Conservation (phyloP, 768 basidiomycete genomes). For the Podaxis rugospora region DNA sequence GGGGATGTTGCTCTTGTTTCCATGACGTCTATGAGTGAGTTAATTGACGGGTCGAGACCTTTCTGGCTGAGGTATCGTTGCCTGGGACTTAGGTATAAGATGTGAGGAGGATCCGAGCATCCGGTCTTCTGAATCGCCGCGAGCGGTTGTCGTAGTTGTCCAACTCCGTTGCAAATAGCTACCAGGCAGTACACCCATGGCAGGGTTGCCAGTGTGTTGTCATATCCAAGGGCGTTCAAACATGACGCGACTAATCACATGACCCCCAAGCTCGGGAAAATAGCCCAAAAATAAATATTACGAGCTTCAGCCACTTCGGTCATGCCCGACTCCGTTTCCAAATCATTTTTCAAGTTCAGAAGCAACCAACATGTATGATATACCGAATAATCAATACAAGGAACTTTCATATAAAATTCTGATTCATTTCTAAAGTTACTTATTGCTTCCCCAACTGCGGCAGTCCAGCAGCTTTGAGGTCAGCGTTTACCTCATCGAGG, state of each 20-base stretch:
- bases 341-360: too few relatives aligned
- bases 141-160: neutral
- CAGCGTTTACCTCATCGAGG: conserved; percentile 48
- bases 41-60: neutral
- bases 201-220: neutral
- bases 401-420: too few relatives aligned
- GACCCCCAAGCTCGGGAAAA: neutral
- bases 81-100: neutral
- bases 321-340: too few relatives aligned
- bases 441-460: conserved; percentile 22
- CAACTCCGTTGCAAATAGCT: neutral
- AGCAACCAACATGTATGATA: too few relatives aligned
- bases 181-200: neutral
- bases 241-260: conserved; percentile 1
- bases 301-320: too few relatives aligned
- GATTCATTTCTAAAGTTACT: neutral
- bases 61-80: neutral
- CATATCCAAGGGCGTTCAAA: neutral
- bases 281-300: neutral
- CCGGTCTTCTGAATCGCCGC: neutral
- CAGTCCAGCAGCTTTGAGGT: conserved; percentile 38
- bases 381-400: too few relatives aligned
- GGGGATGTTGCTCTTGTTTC: neutral
- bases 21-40: conserved; percentile 4
- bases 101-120: neutral